phyloP scores from a whole-genome alignment of 495 filamentous ascomycete species.

The Aspergillus ellipticus region DNA sequence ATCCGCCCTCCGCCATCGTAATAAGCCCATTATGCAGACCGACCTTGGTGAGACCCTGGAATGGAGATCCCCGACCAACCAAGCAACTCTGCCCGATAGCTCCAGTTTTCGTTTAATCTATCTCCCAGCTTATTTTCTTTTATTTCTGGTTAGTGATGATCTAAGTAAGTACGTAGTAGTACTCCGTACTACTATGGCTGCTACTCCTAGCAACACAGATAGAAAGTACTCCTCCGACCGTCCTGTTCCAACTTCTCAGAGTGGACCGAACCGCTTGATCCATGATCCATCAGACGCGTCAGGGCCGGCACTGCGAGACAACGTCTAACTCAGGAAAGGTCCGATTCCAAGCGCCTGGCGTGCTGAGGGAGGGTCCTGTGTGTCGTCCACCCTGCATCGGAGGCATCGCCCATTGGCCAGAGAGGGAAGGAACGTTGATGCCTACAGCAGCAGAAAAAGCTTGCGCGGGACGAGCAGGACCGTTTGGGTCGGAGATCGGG shows the following conservation, averaged over 20 bases:
- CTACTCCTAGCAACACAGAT: no score
- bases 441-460: not conserved
- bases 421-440: not conserved
- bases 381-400: not conserved
- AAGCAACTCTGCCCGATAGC: no score
- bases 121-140: no score
- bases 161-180: no score
- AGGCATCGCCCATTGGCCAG: not conserved
- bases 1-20: no score
- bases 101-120: no score
- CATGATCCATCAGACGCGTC: not conserved
- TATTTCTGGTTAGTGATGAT: no score
- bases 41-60: no score
- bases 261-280: not conserved
- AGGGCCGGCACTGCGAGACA: not conserved
- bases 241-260: not conserved
- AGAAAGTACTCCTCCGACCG: no score
- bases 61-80: no score
- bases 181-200: no score
- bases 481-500: not conserved
- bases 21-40: no score
- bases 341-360: not conserved
- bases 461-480: not conserved
- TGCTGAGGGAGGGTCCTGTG: not conserved
- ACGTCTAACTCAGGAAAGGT: not conserved